A percentile compares a stretch with the other conserved stretches of the same genome.
These are phyloP conservation scores for Saccharomycopsis vini DNA, from an alignment of 805 yeast genomes.

Conservation along the genomic window DNA sequence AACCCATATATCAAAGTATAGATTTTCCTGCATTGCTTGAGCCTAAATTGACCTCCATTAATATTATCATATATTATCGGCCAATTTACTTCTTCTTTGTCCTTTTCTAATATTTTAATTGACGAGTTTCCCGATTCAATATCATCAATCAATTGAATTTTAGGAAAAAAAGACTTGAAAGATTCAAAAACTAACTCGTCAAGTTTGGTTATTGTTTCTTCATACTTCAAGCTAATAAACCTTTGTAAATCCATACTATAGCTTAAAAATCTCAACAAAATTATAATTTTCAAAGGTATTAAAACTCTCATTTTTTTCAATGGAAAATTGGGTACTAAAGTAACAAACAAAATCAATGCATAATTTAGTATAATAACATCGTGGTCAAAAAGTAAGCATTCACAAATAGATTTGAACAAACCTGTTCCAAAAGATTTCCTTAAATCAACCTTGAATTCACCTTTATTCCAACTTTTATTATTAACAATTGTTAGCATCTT, in stretches of 20 bases:
- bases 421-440: constrained; percentile 1
- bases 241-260: constrained; percentile 11
- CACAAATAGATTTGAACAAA: constrained; percentile 8
- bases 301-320: constrained; percentile 3
- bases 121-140: too few relatives aligned
- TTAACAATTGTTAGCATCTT: too few relatives aligned
- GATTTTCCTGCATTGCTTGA: constrained; percentile 8
- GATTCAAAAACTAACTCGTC: background rate
- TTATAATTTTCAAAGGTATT: constrained; percentile 3
- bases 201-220: background rate
- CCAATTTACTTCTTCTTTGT: too few relatives aligned
- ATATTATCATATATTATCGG: constrained; percentile 1
- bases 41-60: constrained; percentile 1
- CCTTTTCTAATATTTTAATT: too few relatives aligned
- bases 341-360: constrained; percentile 10
- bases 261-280: constrained; percentile 11
- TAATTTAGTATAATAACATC: constrained; percentile 11
- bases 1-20: constrained; percentile 15
- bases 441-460: constrained; percentile 2
- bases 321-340: constrained; percentile 8
- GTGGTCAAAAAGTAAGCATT: constrained; percentile 13
- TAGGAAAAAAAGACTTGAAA: background rate
- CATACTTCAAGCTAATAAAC: constrained; percentile 8
- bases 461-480: background rate
- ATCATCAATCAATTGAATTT: background rate